phyloP scores from a whole-genome alignment of 768 basidiomycete genomes.

The Cystofilobasidium ferigula region DNA sequence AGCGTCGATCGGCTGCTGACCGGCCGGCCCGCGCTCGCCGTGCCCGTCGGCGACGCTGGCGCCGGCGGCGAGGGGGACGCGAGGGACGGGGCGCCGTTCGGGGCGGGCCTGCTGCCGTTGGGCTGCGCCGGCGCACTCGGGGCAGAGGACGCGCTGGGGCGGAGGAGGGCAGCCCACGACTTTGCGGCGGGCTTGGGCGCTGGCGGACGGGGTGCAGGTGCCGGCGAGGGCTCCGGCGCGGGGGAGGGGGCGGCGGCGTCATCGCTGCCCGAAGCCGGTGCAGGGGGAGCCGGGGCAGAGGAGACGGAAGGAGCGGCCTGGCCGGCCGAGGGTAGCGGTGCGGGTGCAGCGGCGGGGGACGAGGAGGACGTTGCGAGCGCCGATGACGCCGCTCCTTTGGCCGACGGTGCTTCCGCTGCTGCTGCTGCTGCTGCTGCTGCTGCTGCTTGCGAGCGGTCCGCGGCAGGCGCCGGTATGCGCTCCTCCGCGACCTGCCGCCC shows the following conservation, averaged over 20 bases:
- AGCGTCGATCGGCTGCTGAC: constrained; percentile 9
- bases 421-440: no score
- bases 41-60: neutral
- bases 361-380: no score
- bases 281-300: no score
- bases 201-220: constrained; percentile 5
- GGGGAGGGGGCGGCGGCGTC: no score
- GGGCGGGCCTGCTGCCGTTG: neutral
- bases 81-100: neutral
- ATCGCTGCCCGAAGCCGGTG: no score
- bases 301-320: neutral
- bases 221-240: neutral
- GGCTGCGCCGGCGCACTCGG: neutral
- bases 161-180: constrained; percentile 23
- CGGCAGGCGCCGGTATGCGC: no score
- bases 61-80: neutral
- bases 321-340: neutral
- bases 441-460: no score
- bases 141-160: constrained; percentile 10
- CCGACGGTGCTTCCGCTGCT: no score
- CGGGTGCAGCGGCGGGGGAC: no score
- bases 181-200: constrained; percentile 8
- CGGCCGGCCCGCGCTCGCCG: neutral
- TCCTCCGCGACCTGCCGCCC: no score
- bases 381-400: no score